Base-by-base conservation (phyloP, 2,329 filamentous ascomycete genomes). In the Hortaea sp. region DNA sequence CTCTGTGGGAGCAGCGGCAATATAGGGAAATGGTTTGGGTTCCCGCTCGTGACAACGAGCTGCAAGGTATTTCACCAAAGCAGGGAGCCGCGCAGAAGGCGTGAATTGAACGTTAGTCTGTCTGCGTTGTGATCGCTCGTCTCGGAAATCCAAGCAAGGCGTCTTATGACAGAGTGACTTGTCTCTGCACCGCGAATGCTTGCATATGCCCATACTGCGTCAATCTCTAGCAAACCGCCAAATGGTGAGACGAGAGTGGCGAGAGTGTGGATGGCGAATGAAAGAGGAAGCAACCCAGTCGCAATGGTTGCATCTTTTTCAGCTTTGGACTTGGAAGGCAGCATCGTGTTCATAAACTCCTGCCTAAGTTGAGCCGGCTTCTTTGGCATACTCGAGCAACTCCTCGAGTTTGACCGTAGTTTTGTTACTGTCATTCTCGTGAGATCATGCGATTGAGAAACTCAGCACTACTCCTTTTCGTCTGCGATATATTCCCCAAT, bases 181-280 rank as follows among this genome's bases (percentile, higher is more conserved):
- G 64, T 67, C 48, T 68, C 66, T 7, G 68, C 67, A 11, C 69
- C 69, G 32, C 32, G 32, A 68, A 71, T 73, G 63, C 68, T 71
- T 52, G 61, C 57, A 49, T 65, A 64, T 34, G 58, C 59, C 64
- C 63, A 66, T 4, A 65, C 63, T 3, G 53, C 54, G 20, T 66
- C 62, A 11, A 66, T 57, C 43, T 66, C 62, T 27, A 60, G 52
- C 2, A 66, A 50, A 5, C 65, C 65, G 28, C 65, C 65, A 38
- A 68, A 35, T 9, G 32, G 32, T 4, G 2, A 2, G 32, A 35
- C 32, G 32, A 35, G 32, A n/a, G 32, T 35, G 32, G 32, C 32
- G 32, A 35, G 32, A n/a, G 4, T 35, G 32, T 35, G 2, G 32
- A 35, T 35, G 32, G 32, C 32, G 32, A 35, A n/a, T 9, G 32